Conservation (phyloP, 2,329 filamentous ascomycete species). For the Arachnomyces sp. region DNA sequence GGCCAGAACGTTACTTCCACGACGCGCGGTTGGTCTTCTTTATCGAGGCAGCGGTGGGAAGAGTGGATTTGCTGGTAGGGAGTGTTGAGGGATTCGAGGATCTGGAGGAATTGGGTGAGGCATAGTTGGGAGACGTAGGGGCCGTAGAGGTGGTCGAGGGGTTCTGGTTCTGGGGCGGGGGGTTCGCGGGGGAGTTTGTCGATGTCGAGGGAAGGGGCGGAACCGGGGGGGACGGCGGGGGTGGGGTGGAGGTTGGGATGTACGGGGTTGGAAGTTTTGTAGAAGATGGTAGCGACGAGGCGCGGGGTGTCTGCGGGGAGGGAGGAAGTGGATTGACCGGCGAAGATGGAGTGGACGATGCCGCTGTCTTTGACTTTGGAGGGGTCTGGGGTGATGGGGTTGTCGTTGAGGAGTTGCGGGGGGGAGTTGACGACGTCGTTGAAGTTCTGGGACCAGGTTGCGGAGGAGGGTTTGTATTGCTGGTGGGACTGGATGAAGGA, state of each 20-base stretch:
- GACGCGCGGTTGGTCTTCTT: conserved; percentile 40
- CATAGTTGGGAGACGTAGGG: conserved; percentile 48
- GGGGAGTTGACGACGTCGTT: conserved; percentile 26
- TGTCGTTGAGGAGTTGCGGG: conserved; percentile 23
- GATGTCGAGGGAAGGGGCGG: conserved; percentile 43
- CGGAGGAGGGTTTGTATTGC: conserved; percentile 36
- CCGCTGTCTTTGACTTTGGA: conserved; percentile 36
- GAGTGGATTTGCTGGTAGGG: conserved; percentile 42
- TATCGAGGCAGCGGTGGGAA: conserved; percentile 41
- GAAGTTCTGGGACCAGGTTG: conserved; percentile 24
- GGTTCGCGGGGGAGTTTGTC: conserved; percentile 48
- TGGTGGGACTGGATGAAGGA: conserved; percentile 42
- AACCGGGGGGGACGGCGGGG: conserved; percentile 36
- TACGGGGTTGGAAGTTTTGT: conserved; percentile 36
- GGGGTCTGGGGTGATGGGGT: conserved; percentile 32
- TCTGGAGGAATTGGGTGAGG: conserved; percentile 48
- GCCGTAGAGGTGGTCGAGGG: conserved; percentile 48
- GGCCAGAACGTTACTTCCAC: conserved; percentile 46
- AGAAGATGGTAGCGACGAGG: conserved; percentile 42
- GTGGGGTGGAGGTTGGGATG: conserved; percentile 40
- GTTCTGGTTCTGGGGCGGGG: conserved; percentile 45
- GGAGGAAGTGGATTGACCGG: conserved; percentile 28
- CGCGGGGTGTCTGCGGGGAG: conserved; percentile 34
- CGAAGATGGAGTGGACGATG: conserved; percentile 39
- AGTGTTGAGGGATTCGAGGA: conserved; percentile 41